A percentile compares a stretch with the other conserved stretches of the same genome.
phyloP scores from a whole-genome alignment of 2,329 filamentous ascomycete species.

The Penicillium hordei region DNA sequence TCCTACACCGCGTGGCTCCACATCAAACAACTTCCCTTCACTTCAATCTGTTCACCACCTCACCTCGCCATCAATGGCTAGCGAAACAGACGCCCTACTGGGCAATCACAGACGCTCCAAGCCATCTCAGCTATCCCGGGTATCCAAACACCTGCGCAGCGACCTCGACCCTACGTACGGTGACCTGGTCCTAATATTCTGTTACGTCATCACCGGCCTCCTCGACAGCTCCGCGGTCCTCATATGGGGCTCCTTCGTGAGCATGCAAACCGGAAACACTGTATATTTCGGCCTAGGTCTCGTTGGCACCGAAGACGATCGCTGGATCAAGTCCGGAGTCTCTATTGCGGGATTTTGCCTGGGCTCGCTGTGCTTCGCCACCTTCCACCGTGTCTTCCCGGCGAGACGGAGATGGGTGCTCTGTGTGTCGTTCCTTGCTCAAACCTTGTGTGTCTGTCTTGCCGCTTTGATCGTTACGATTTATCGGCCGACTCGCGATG shows the following conservation, averaged over 20 bases:
- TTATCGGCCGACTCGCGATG: constrained; percentile 48
- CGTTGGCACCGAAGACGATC: constrained; percentile 49
- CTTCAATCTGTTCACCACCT: neutral
- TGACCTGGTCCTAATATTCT: constrained; percentile 67
- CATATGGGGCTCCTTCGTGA: constrained; percentile 77
- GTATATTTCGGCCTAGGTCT: constrained; percentile 75
- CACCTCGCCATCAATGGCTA: neutral
- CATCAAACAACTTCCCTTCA: neutral
- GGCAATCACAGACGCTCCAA: neutral
- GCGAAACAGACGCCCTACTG: constrained; percentile 18
- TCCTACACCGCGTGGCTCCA: neutral
- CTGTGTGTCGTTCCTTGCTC: constrained; percentile 54
- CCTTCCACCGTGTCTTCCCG: constrained; percentile 60
- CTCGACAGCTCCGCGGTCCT: constrained; percentile 74
- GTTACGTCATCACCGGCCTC: constrained; percentile 75
- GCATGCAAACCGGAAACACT: constrained; percentile 85
- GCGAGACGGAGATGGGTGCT: constrained; percentile 46
- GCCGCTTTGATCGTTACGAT: constrained; percentile 58
- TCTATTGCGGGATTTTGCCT: constrained; percentile 70
- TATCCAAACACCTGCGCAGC: constrained; percentile 11
- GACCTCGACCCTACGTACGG: constrained; percentile 63
- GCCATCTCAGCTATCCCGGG: neutral
- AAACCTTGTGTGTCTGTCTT: constrained; percentile 51
- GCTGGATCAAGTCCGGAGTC: constrained; percentile 70
- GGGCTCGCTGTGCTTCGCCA: constrained; percentile 69